Evolutionary conservation across 2,329 filamentous ascomycete genomes (phyloP).

Genomic region (Blastomyces emzantsi): DNA sequence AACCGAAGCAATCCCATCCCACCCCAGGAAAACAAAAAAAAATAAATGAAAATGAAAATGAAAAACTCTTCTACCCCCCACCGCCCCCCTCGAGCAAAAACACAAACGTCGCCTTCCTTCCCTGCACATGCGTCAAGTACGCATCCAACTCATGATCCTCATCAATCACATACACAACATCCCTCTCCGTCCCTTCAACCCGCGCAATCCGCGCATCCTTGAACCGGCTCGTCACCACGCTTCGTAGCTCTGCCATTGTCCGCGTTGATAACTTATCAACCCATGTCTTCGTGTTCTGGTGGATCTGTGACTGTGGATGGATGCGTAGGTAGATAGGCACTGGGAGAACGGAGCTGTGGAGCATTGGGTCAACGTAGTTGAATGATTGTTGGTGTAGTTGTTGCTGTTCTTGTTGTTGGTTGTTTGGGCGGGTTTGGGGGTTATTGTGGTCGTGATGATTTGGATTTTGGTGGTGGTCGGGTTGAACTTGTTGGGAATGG

Average conservation of each 20-base stretch:
- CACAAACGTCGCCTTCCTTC: conserved; percentile 46
- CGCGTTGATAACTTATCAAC: conserved; percentile 52
- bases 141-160: conserved; percentile 62
- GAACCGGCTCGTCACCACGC: conserved; percentile 52
- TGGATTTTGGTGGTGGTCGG: not conserved
- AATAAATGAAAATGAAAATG: not conserved
- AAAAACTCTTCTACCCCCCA: not conserved
- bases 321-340: conserved; percentile 62
- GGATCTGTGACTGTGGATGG: conserved; percentile 52
- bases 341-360: conserved; percentile 27
- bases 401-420: conserved; percentile 14
- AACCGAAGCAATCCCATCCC: not conserved
- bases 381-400: conserved; percentile 24
- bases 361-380: conserved; percentile 31
- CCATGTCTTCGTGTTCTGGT: conserved; percentile 47
- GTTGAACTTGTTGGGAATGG: not conserved
- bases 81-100: conserved; percentile 22
- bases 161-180: conserved; percentile 42
- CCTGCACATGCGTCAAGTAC: conserved; percentile 58
- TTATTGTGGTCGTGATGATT: not conserved
- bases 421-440: not conserved
- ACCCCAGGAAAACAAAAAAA: not conserved
- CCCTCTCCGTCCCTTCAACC: conserved; percentile 57
- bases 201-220: conserved; percentile 50
- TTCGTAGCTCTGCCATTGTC: conserved; percentile 54